Evolutionary conservation across 495 filamentous ascomycete genomes (phyloP), one percentile per base, ranked within the genome.

Genomic region (Hypoxylon rickii): DNA sequence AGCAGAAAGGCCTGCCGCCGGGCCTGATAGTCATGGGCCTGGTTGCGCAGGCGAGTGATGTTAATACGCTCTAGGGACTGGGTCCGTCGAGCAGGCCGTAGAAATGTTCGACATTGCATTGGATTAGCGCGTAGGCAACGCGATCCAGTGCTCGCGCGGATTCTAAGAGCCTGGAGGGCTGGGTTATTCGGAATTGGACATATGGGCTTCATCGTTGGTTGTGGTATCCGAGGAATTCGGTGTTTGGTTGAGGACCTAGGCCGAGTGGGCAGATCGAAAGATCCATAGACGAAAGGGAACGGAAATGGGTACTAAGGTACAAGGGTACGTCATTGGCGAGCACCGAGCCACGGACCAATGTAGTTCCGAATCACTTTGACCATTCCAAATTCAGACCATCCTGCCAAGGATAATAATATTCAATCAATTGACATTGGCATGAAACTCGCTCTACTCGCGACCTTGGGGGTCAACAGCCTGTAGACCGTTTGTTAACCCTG

Each of bases 1-100:
- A 69, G 64, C 6, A 81, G 73, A 52, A 83, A 79, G 13, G 68
- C 67, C 18, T 67, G 75, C 3, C 76, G 71, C 21, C 76, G 71
- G 21, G 72, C 70, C 45, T 78, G 64, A 58, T 81, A 78, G 2
- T 77, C 70, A 6, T 70, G 58, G 1, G 68, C 57, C 31, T 74
- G 45, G 13, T 61, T 51, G 40, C 73, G 66, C 50, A 80, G 68
- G 46, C 76, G 70, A 39, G 67, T 67, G 51, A 79, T 29, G 50
- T 82, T 75, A 45, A 83, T 67, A 48, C 58, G 69, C 51, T 82
- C 76, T 42, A 77, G 56, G 6, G 64, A 67, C 12, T 70, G 73
- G 26, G 46, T 44, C 4, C 63, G 51, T n/a, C 22, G 43, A 33
- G 7, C 40, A 44, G 55, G 45, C 41, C 64, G 65, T 43, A 73